phyloP scores from a whole-genome alignment of 2,329 filamentous ascomycete genomes.

The Penicillium sp. region DNA sequence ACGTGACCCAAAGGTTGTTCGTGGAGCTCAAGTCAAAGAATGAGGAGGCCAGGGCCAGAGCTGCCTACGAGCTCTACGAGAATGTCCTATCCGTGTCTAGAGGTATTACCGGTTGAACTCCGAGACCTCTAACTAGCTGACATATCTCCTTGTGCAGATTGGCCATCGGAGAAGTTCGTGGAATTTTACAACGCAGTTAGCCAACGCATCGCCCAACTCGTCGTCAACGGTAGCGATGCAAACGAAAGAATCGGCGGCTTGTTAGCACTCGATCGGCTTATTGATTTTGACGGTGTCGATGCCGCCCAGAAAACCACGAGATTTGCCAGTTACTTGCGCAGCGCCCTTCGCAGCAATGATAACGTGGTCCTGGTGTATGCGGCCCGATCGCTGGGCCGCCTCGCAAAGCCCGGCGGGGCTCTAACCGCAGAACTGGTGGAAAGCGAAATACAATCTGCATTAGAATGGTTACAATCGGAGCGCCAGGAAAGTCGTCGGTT shows the following conservation, averaged over 20 bases:
- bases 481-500: conserved; percentile 90
- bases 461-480: conserved; percentile 96
- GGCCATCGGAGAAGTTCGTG: conserved; percentile 75
- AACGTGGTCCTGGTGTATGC: conserved; percentile 87
- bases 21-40: conserved; percentile 59
- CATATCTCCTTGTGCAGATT: conserved; percentile 54
- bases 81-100: conserved; percentile 48
- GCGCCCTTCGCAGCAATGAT: conserved; percentile 85
- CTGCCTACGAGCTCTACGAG: conserved; percentile 50
- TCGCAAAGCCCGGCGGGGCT: conserved; percentile 89
- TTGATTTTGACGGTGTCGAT: conserved; percentile 96
- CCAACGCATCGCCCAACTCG: conserved; percentile 67
- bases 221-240: conserved; percentile 81
- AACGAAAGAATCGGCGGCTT: conserved; percentile 89
- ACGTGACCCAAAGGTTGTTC: conserved; percentile 57
- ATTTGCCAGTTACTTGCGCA: conserved; percentile 87
- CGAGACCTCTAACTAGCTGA: conserved; percentile 13
- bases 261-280: conserved; percentile 84
- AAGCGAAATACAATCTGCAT: conserved; percentile 90
- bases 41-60: conserved; percentile 50
- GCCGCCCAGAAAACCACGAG: conserved; percentile 89
- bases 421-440: conserved; percentile 95
- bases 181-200: conserved; percentile 68
- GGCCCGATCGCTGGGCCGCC: conserved; percentile 80
- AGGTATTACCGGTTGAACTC: conserved; percentile 34